Evolutionary conservation across 1,284 basidiomycete species (phyloP).

Genomic region (Ustilago nuda): DNA sequence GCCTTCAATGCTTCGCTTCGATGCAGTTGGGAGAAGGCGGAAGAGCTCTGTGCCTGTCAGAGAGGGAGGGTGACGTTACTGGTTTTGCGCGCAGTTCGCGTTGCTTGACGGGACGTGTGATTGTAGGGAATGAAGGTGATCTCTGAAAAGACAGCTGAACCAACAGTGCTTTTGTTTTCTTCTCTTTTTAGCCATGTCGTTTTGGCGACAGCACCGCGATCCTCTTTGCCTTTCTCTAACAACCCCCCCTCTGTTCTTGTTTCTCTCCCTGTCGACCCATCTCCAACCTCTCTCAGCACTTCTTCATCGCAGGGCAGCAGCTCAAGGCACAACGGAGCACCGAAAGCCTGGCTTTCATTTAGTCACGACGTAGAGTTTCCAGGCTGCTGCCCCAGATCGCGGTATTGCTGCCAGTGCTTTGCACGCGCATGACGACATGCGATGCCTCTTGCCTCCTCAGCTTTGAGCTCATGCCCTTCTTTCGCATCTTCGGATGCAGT

Average conservation of each 20-base stretch:
- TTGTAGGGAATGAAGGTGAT: conserved; percentile 11
- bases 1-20: background rate
- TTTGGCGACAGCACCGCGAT: conserved; percentile 20
- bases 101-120: conserved; percentile 20
- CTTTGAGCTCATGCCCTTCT: background rate
- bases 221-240: no score
- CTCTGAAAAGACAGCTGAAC: background rate
- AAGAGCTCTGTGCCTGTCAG: background rate
- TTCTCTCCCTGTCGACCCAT: background rate
- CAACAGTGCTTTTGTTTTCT: background rate
- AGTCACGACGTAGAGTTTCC: background rate
- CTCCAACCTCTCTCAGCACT: background rate
- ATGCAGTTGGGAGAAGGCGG: background rate
- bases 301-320: background rate
- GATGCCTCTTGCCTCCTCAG: background rate
- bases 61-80: background rate
- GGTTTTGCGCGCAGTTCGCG: conserved; percentile 11
- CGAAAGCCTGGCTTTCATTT: background rate
- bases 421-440: background rate
- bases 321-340: background rate
- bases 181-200: conserved; percentile 21
- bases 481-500: background rate
- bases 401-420: background rate
- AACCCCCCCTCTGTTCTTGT: background rate
- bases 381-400: background rate